Evolutionary conservation across 2,329 filamentous ascomycete genomes (phyloP).

Genomic region (Tolypocladium album): DNA sequence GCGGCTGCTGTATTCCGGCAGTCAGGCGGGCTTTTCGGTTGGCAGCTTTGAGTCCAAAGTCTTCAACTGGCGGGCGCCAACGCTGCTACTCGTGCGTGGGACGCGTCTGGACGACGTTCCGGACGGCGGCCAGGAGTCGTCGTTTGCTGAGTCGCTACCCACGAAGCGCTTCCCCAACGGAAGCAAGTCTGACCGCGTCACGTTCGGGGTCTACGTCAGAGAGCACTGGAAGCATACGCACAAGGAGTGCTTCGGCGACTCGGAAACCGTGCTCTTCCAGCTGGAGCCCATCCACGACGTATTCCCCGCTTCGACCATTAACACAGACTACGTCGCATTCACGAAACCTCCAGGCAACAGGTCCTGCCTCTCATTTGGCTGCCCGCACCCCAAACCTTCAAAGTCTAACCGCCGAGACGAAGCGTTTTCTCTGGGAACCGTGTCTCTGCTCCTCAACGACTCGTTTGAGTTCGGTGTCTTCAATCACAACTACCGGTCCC

Average conservation of each 20-base stretch:
- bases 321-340: conserved; percentile 59
- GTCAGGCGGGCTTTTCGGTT: conserved; percentile 64
- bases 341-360: conserved; percentile 50
- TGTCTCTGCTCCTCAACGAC: conserved; percentile 58
- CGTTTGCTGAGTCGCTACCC: conserved; percentile 52
- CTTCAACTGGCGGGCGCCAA: conserved; percentile 68
- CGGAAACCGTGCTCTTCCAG: conserved; percentile 57
- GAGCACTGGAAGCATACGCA: conserved; percentile 61
- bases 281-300: conserved; percentile 62
- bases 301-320: conserved; percentile 52
- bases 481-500: conserved; percentile 52
- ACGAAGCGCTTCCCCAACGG: conserved; percentile 48
- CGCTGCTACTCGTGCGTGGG: conserved; percentile 59
- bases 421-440: conserved; percentile 45
- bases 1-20: conserved; percentile 59
- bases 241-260: conserved; percentile 56
- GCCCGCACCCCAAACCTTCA: conserved; percentile 36
- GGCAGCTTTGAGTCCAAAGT: conserved; percentile 65
- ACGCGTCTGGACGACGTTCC: conserved; percentile 42
- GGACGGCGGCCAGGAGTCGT: conserved; percentile 38
- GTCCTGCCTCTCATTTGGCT: conserved; percentile 55
- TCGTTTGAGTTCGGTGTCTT: conserved; percentile 70
- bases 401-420: conserved; percentile 33
- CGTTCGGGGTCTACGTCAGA: conserved; percentile 57
- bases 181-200: conserved; percentile 39